These are phyloP conservation scores for Coemansia aciculifera DNA, from an alignment of 192 early-diverging fungal genomes.

Conservation along the genomic window DNA sequence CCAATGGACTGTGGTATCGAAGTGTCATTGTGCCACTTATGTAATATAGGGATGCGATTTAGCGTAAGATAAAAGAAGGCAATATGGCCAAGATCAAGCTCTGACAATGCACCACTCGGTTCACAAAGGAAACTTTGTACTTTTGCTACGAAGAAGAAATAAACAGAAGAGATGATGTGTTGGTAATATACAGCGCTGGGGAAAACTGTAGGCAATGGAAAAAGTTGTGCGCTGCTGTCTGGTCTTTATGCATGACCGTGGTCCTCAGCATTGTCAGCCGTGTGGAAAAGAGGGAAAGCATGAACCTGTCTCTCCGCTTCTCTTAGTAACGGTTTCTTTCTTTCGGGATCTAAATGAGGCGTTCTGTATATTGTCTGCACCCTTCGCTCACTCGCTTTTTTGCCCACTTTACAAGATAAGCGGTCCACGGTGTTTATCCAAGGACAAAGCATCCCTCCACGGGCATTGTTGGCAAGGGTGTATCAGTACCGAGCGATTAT, in stretches of 20 bases:
- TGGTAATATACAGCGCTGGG: neutral
- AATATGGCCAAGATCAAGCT: neutral
- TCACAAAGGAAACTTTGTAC: neutral
- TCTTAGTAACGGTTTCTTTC: neutral
- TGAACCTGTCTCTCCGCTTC: neutral
- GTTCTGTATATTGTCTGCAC: slow-evolving; percentile 9
- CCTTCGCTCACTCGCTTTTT: slow-evolving; percentile 5
- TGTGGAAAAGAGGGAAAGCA: neutral
- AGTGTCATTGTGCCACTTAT: slow-evolving; percentile 20
- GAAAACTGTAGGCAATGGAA: neutral
- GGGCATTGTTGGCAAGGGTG: neutral
- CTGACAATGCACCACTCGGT: neutral
- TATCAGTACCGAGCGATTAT: slow-evolving; percentile 9
- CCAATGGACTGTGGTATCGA: slow-evolving; percentile 60
- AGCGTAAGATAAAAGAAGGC: neutral
- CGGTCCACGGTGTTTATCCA: slow-evolving; percentile 8
- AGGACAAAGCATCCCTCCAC: neutral
- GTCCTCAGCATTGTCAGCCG: neutral
- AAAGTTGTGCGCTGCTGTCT: neutral
- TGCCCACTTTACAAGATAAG: neutral
- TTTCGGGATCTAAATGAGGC: slow-evolving; percentile 9
- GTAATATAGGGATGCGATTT: slow-evolving; percentile 7
- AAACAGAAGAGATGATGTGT: neutral
- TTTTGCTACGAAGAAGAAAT: neutral
- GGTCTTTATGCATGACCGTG: neutral